These are phyloP conservation scores for Aquilaria agallochum DNA, from an alignment of 441 rosid species.

Conservation along the genomic window DNA sequence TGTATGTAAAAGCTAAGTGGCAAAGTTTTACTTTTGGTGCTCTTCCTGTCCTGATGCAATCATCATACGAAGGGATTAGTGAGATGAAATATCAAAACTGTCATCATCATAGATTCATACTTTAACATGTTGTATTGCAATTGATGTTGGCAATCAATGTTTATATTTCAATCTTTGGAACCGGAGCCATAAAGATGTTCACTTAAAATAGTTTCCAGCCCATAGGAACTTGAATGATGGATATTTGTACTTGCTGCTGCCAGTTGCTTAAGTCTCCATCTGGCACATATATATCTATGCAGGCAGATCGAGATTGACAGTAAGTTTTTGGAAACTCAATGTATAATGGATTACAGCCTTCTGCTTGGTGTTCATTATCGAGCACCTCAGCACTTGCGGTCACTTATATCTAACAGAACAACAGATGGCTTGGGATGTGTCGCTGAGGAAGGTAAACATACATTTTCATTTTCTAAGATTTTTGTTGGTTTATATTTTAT, in stretches of 20 bases:
- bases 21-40: too few species aligned
- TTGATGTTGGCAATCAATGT: too few species aligned
- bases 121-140: too few species aligned
- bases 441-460: constrained; percentile 75
- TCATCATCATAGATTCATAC: too few species aligned
- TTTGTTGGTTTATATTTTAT: constrained; percentile 5
- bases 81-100: too few species aligned
- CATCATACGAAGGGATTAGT: too few species aligned
- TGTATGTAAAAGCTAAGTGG: too few species aligned
- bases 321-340: constrained; percentile 78
- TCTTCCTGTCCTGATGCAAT: too few species aligned
- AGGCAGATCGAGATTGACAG: constrained; percentile 94
- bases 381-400: constrained; percentile 84
- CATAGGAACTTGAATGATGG: neutral
- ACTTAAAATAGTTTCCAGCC: neutral
- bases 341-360: constrained; percentile 99
- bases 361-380: constrained; percentile 96
- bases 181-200: neutral
- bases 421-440: constrained; percentile 78
- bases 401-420: constrained; percentile 38
- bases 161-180: constrained; percentile 6
- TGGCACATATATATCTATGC: constrained; percentile 18
- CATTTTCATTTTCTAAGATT: neutral
- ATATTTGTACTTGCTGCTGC: neutral
- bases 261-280: constrained; percentile 3